Evolutionary conservation across 2,329 filamentous ascomycete species (phyloP), one percentile per base, ranked within the genome.

Genomic region (Lachnellula arida): DNA sequence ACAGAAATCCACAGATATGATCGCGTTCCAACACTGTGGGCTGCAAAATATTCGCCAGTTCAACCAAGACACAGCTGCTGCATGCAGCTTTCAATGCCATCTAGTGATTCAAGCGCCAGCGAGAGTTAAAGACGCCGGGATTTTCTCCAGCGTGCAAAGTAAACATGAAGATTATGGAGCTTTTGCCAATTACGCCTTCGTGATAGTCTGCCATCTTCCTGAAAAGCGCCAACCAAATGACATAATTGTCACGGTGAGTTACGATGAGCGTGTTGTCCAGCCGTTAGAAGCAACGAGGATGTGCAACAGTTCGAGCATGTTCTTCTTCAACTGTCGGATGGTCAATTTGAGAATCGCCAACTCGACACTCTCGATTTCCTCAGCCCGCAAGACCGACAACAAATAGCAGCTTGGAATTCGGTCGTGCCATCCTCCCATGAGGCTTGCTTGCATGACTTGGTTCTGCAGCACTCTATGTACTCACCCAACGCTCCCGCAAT

Each of bases 1-100:
- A n/a, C 35, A 37, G 35, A 37, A 74, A 40, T 75, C 74, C 0
- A 70, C 76, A 0, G 67, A 74, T 9, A 75, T 78, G 59, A 78
- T 80, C n/a, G 76, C 53, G 14, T 57, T 57, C 40, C 44, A 61
- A 44, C 57, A 61, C 46, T 55, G 47, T 34, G 56, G 59, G 15
- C 47, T 59, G 43, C 48, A 59, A 23, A 57, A 59, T n/a, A 61
- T 61, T 34, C 49, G 52, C n/a, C 52, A 55, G 15, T 37, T 61
- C 25, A 59, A 51, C 32, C 28, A 25, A 7, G 51, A 59, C 32
- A 48, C 51, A 19, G 46, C 52, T 42, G 35, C 51, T n/a, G 57
- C 59, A 34, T 57, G 54, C 25, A 52, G 60, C 19, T 47, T 51
- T 22, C 34, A 51, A 15, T 60, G 46, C n/a, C 51, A 49, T 2